Base-by-base conservation (phyloP, 1,284 basidiomycete species). In the Microstroma glucosiphilum region DNA sequence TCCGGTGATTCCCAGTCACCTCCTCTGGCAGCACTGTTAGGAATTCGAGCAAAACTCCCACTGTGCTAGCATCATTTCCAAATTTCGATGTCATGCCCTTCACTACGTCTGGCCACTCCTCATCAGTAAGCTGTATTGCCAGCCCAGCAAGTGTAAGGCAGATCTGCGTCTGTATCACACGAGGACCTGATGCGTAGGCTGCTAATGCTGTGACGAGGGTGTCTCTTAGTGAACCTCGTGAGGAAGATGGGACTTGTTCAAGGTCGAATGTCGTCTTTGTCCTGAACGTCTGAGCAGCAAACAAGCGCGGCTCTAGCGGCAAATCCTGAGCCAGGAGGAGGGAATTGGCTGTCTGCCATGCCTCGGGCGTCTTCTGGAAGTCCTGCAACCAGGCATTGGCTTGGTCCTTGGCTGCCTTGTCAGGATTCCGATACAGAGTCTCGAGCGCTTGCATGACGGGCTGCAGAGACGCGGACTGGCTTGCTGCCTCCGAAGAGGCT, bases 201-300 rank as follows among this genome's bases (percentile, higher is more conserved):
- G 80, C 86, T 73, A 99, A 82, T 1, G 91, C 89, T 25, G 86
- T 81, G 63, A 97, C 79, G 60, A 99, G 83, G 1, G 91, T 94
- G 79, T 96, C 91, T 57, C 92, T 86, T 54, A 98, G 83, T 7
- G 88, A 83, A n/a, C 88, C 82, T 2, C 89, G 82, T 66, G 91
- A 86, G 55, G 85, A 82, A 12, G 82, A 77, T 66, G 90, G 86
- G 46, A 99, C 87, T 84, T 97, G 91, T 60, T 88, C 82, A 56
- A 99, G 86, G 84, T 98, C 96, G 80, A 93, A 98, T 8, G 88
- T 91, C 72, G 97, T 91, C 63, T 99, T 99, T 63, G 89, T 85
- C 75, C 94, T 85, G 79, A 99, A 91, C 0, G 96, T 98, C 81
- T 98, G 96, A 0, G 94, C 92, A 17, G 93, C 92, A 78, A 99